Conservation (phyloP, 139 green algal species). For the Penium margaritaceum region DNA sequence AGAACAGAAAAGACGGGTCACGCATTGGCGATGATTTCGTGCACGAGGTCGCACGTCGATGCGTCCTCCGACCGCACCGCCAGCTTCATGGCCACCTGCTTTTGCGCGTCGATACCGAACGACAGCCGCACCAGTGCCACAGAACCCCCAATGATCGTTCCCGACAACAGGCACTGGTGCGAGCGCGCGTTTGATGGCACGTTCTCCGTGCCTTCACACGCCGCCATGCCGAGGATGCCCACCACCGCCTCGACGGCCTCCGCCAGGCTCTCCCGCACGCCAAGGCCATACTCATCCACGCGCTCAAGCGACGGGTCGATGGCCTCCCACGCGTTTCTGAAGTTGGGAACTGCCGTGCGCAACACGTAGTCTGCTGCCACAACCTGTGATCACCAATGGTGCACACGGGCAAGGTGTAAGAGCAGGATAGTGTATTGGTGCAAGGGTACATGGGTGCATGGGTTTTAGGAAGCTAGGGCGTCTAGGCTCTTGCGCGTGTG, state of each 20-base stretch:
- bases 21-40: constrained; percentile 72
- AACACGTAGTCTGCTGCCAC: constrained; percentile 77
- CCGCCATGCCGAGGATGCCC: constrained; percentile 76
- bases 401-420: too few species aligned
- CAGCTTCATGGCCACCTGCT: constrained; percentile 94
- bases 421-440: too few species aligned
- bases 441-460: too few species aligned
- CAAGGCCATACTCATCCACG: constrained; percentile 87
- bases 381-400: too few species aligned
- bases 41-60: constrained; percentile 66
- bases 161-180: constrained; percentile 78
- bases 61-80: constrained; percentile 65
- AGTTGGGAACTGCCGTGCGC: constrained; percentile 67
- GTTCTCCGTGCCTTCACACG: constrained; percentile 85
- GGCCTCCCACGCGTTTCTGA: constrained; percentile 76
- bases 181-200: constrained; percentile 87
- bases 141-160: constrained; percentile 63
- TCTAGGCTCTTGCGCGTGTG: too few species aligned
- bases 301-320: constrained; percentile 65
- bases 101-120: constrained; percentile 80
- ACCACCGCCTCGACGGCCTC: constrained; percentile 88
- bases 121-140: constrained; percentile 71
- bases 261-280: constrained; percentile 67
- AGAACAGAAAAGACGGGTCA: neutral
- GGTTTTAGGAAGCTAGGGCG: too few species aligned